Conservation (phyloP, 768 basidiomycete species). For the Termitomyces sp. region DNA sequence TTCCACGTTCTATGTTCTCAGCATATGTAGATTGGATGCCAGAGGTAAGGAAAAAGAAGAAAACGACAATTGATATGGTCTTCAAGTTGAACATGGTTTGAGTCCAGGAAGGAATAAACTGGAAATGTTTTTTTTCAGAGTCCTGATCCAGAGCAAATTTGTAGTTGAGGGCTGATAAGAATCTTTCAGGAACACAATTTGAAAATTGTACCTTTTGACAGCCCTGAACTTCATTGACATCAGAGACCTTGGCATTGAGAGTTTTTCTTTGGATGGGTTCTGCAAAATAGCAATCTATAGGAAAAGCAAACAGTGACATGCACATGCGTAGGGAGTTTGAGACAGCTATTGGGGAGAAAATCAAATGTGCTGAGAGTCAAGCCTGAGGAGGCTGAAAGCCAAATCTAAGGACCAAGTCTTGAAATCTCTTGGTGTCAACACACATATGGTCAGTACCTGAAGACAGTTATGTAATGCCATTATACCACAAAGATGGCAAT, state of each 20-base stretch:
- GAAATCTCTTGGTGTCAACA: not conserved
- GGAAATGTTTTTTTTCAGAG: not conserved
- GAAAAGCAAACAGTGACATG: not conserved
- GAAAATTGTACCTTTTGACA: not conserved
- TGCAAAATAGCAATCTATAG: not conserved
- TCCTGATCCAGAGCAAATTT: not conserved
- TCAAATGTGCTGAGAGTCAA: not conserved
- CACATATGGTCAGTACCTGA: not conserved
- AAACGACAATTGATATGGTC: not conserved
- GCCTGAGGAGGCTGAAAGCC: not conserved
- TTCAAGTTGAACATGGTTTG: not conserved
- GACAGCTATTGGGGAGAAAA: not conserved
- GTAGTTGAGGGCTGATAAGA: not conserved
- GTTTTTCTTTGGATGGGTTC: not conserved
- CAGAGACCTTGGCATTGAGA: not conserved
- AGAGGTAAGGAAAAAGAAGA: not conserved
- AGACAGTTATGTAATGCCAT: no score
- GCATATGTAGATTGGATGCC: not conserved
- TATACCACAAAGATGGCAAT: no score
- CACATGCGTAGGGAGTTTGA: not conserved
- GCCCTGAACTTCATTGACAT: not conserved
- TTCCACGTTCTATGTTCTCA: not conserved
- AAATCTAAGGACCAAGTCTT: not conserved
- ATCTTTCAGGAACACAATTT: not conserved
- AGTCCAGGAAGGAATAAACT: not conserved